Base-by-base conservation (phyloP, 139 green algal genomes). In the Eudorina sp. region DNA sequence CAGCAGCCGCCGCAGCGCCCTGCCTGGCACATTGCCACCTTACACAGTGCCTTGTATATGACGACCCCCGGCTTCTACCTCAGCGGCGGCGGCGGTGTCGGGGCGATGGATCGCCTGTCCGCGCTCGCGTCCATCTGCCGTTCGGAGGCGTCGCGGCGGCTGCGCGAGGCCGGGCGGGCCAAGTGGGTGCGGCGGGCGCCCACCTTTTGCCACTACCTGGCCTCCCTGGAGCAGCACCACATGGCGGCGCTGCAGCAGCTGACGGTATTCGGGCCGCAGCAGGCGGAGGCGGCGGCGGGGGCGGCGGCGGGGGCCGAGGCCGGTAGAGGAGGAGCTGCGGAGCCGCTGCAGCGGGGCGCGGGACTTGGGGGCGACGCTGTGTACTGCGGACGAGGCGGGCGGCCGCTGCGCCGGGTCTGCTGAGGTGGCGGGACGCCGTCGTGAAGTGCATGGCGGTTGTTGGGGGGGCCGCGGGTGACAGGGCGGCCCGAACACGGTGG, bases 171-270 rank as follows among this genome's bases (percentile, higher is more conserved):
- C 16, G 45, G 62, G 8, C 48, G 19, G 19, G 64, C n/a, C 9
- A 40, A 21, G 0, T 21, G 45, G 16, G 41, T 87, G 45, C 81
- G 81, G n/a, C 81, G 81, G 0, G 31, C 69, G 45, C 55, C 80
- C 36, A 14, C 34, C 41, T 66, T 68, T 19, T 27, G 38, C 13
- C 62, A 79, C 45, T 51, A 87, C 81, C 81, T 87, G 19, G 31
- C 79, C 14, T 7, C 27, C 1, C 41, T 86, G 58, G 55, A 85
- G 3, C 5, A 2, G 14, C 8, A 31, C 11, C 25, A 7, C 16
- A 41, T 86, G 79, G 21, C 60, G 19, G 60, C 18, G 43, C 60
- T 75, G 40, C 36, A 64, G 16, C 58, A 25, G 79, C 36, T 86
- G 58, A 45, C 53, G 3, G 27, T 23, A 29, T 43, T 36, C 31